Conservation (phyloP, 2,329 filamentous ascomycete species). For the Berkeleyomyces rouxiae region DNA sequence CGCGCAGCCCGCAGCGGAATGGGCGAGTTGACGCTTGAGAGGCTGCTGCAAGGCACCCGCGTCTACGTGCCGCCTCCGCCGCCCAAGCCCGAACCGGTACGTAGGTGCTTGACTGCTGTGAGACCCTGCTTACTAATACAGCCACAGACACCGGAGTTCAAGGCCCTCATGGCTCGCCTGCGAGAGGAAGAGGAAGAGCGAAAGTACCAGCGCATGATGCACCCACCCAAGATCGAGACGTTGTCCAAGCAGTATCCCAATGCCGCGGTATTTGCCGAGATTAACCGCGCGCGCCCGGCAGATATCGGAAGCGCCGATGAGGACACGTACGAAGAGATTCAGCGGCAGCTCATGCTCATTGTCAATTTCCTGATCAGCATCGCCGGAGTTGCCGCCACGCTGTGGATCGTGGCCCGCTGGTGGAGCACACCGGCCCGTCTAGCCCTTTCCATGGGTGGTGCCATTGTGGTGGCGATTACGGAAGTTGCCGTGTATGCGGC, state of each 20-base stretch:
- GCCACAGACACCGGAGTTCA: slow-evolving; percentile 58
- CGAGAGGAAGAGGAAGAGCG: slow-evolving; percentile 68
- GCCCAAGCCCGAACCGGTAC: slow-evolving; percentile 60
- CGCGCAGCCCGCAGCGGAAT: slow-evolving; percentile 25
- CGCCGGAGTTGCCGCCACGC: slow-evolving; percentile 55
- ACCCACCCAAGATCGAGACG: slow-evolving; percentile 39
- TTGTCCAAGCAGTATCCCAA: slow-evolving; percentile 43
- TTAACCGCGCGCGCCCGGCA: slow-evolving; percentile 30
- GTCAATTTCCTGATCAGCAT: slow-evolving; percentile 83
- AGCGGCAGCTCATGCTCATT: slow-evolving; percentile 69
- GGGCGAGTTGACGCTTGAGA: slow-evolving; percentile 39
- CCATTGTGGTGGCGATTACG: slow-evolving; percentile 51
- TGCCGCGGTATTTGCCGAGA: slow-evolving; percentile 39
- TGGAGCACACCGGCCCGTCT: slow-evolving; percentile 57
- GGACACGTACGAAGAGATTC: slow-evolving; percentile 58
- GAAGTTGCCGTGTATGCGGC: slow-evolving; percentile 64
- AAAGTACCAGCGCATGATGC: slow-evolving; percentile 66
- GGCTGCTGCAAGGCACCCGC: slow-evolving; percentile 51
- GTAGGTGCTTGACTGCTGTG: slow-evolving; percentile 19
- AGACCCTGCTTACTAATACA: slow-evolving; percentile 10
- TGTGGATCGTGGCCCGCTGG: slow-evolving; percentile 64
- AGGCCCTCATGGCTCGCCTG: slow-evolving; percentile 71
- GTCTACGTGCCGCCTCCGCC: slow-evolving; percentile 68
- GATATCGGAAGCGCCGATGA: slow-evolving; percentile 30
- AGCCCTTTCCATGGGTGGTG: slow-evolving; percentile 54